Evolutionary conservation across 345 rosid genomes (phyloP), one percentile per base, ranked within the genome.

Genomic region (Citrus trifoliata): DNA sequence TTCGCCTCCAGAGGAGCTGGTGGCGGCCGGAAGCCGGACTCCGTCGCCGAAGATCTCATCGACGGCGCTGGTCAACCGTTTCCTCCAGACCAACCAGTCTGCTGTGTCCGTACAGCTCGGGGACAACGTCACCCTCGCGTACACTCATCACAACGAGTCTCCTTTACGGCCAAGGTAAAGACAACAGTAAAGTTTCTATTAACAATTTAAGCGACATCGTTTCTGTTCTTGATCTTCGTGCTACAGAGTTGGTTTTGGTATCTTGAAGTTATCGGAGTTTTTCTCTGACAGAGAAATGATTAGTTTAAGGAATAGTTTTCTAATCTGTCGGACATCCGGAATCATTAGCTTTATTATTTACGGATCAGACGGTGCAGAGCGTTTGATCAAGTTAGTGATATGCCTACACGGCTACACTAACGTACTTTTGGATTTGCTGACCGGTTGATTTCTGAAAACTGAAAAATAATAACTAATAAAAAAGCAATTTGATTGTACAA

Each of bases 1-100:
- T 62, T 88, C 98, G 0, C 93, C 93, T n/a, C 99, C 99, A 73
- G 98, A 91, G 40, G 99, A 95, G 83, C 91, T 95, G 76, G 98
- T 95, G 79, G 98, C 96, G 0, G 99, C 99, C 42, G 99, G 99
- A 28, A 79, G 92, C 85, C 83, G 99, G 79, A 95, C 99, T 14
- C 98, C 98, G 38, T 95, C 99, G 4, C 99, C 98, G 46, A 93
- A 95, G 83, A 91, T 78, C 61, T 82, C 90, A 51, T 82, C 97
- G 74, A 85, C 82, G 0, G 86, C 91, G 66, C 85, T 95, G 55
- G 75, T 95, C 76, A 88, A 89, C 77, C 85, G 89, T 10, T 95
- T 95, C 86, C 69, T 90, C 24, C 88, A 83, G 58, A 79, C 86
- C 78, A 87, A 88, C 78, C 22, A 89, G 22, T 89, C 94, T 46